phyloP scores from a whole-genome alignment of 208 protist species.

The Blastocrithidia nonstop region DNA sequence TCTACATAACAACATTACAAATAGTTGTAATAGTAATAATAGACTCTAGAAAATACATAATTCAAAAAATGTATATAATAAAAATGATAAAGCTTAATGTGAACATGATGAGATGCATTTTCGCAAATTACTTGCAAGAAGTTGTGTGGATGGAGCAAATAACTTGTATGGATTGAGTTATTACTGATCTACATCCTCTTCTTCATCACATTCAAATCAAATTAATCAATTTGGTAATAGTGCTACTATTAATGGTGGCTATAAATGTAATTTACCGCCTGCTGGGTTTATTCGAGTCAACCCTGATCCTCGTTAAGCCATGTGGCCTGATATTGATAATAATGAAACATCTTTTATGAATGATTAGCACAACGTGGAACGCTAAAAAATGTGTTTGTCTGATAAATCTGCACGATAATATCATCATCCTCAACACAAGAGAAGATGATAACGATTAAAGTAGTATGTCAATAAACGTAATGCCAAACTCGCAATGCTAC shows the following conservation, averaged over 20 bases:
- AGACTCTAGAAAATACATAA: too few species aligned
- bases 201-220: too few species aligned
- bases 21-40: too few species aligned
- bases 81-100: neutral
- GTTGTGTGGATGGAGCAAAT: constrained; percentile 12
- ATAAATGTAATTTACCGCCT: constrained; percentile 42
- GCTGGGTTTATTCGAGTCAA: constrained; percentile 47
- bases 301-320: constrained; percentile 38
- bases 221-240: too few species aligned
- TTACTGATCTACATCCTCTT: too few species aligned
- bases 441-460: neutral
- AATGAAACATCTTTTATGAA: too few species aligned
- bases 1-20: too few species aligned
- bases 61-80: too few species aligned
- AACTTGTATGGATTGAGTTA: constrained; percentile 66
- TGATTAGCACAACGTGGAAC: neutral
- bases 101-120: too few species aligned
- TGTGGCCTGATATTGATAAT: constrained; percentile 41
- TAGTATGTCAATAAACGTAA: neutral
- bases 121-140: too few species aligned
- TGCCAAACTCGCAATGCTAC: neutral
- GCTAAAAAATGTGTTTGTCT: neutral
- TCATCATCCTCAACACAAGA: neutral
- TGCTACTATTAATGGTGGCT: too few species aligned
- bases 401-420: neutral